Evolutionary conservation across 1,284 basidiomycete genomes (phyloP).

Genomic region (Inonotus hispidus): DNA sequence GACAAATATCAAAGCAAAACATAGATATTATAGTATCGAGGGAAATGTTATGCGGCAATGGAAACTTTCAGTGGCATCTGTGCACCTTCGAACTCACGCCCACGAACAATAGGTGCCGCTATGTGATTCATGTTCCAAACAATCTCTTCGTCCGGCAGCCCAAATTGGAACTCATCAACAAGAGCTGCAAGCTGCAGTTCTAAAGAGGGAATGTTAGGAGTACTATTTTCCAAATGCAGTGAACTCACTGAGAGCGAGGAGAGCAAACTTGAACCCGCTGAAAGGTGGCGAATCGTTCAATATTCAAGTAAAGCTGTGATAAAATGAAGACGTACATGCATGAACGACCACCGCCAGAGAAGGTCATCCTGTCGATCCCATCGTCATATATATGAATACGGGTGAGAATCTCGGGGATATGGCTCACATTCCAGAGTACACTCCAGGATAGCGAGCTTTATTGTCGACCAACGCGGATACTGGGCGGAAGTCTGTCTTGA

Average conservation of each 20-base stretch:
- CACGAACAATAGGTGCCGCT: constrained; percentile 9
- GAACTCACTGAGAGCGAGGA: constrained; percentile 12
- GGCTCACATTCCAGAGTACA: constrained; percentile 17
- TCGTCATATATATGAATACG: neutral
- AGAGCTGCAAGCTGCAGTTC: constrained; percentile 9
- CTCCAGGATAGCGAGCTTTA: constrained; percentile 13
- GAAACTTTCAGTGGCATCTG: constrained; percentile 14
- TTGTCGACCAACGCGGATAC: neutral
- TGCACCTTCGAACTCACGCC: constrained; percentile 4
- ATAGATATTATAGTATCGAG: neutral
- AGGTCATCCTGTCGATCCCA: constrained; percentile 12
- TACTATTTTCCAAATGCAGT: neutral
- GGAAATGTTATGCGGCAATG: neutral
- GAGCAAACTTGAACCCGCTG: constrained; percentile 18
- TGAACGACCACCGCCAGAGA: constrained; percentile 15
- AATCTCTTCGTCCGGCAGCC: constrained; percentile 11
- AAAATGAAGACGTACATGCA: constrained; percentile 12
- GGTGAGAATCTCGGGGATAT: neutral
- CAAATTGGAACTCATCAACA: constrained; percentile 11
- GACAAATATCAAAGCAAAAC: neutral
- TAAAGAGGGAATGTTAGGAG: neutral
- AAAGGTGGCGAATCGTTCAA: neutral
- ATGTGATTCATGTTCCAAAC: constrained; percentile 19
- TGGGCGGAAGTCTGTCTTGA: constrained; percentile 1
- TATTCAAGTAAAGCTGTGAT: neutral